Evolutionary conservation across 805 yeast genomes (phyloP).

Genomic region (Candida khao-thaluensis): DNA sequence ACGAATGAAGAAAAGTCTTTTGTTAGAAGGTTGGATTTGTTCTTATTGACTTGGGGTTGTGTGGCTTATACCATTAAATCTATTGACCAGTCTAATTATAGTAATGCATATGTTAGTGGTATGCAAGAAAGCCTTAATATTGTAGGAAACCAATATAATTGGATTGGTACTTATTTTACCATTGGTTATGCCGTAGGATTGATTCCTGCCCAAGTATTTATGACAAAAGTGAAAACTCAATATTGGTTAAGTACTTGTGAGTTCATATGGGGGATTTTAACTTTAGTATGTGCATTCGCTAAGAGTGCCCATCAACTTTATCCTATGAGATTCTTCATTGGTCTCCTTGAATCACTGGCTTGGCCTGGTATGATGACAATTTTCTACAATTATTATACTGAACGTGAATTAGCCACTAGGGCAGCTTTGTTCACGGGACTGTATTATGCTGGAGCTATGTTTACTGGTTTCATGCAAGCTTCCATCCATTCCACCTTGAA

Average conservation of each 20-base stretch:
- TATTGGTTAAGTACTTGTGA: slow-evolving; percentile 33
- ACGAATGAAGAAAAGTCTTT: neutral
- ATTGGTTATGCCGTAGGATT: slow-evolving; percentile 45
- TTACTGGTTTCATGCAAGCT: slow-evolving; percentile 22
- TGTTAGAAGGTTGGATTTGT: neutral
- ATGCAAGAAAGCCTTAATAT: slow-evolving; percentile 54
- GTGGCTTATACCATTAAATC: slow-evolving; percentile 13
- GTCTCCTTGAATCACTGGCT: slow-evolving; percentile 25
- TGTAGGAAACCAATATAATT: slow-evolving; percentile 52
- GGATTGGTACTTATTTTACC: slow-evolving; percentile 51
- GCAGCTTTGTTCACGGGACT: slow-evolving; percentile 14
- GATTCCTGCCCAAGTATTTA: slow-evolving; percentile 13
- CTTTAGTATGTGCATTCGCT: slow-evolving; percentile 32
- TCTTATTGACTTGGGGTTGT: slow-evolving; percentile 10
- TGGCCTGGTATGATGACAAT: slow-evolving; percentile 17
- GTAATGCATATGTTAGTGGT: slow-evolving; percentile 66
- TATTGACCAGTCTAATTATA: slow-evolving; percentile 43
- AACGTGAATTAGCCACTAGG: slow-evolving; percentile 21
- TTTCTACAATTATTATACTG: slow-evolving; percentile 24
- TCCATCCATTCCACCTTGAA: slow-evolving; percentile 25
- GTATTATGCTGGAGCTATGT: slow-evolving; percentile 14
- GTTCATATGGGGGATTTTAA: slow-evolving; percentile 35
- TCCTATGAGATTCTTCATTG: slow-evolving; percentile 56
- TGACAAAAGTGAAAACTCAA: slow-evolving; percentile 27
- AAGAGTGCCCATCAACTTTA: slow-evolving; percentile 48